These are phyloP conservation scores for Fonsecaea erecta DNA, from an alignment of 2,329 filamentous ascomycete genomes.

Conservation along the genomic window DNA sequence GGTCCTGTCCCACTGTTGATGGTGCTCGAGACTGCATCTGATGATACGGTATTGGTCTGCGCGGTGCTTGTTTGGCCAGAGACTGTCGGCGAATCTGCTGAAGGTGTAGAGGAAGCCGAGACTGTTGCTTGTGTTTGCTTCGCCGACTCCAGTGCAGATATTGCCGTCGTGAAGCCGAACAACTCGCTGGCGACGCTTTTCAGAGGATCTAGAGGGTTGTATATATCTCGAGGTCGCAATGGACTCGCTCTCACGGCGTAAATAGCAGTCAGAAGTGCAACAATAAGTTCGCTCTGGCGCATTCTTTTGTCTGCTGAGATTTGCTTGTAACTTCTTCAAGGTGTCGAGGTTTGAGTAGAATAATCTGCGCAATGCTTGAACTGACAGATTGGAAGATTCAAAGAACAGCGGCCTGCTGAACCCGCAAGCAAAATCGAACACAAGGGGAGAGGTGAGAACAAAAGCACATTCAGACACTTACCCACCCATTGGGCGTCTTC, in stretches of 20 bases:
- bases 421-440: not conserved
- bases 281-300: not conserved
- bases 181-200: slow-evolving; percentile 28
- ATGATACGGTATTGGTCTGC: not conserved
- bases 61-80: not conserved
- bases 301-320: slow-evolving; percentile 2
- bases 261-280: slow-evolving; percentile 9
- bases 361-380: not conserved
- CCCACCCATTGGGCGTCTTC: slow-evolving; percentile 7
- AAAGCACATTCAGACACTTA: not conserved
- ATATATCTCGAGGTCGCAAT: slow-evolving; percentile 10
- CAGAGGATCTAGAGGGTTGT: slow-evolving; percentile 13
- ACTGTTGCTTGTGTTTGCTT: not conserved
- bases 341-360: not conserved
- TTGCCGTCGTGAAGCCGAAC: slow-evolving; percentile 12
- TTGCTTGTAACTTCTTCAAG: not conserved
- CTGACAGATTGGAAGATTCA: not conserved
- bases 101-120: not conserved
- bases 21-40: not conserved
- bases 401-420: not conserved
- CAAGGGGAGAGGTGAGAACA: not conserved
- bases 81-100: not conserved
- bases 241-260: slow-evolving; percentile 21
- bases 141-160: not conserved
- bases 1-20: not conserved